These are phyloP conservation scores for Iberis amara DNA, from an alignment of 441 rosid species.

Conservation along the genomic window DNA sequence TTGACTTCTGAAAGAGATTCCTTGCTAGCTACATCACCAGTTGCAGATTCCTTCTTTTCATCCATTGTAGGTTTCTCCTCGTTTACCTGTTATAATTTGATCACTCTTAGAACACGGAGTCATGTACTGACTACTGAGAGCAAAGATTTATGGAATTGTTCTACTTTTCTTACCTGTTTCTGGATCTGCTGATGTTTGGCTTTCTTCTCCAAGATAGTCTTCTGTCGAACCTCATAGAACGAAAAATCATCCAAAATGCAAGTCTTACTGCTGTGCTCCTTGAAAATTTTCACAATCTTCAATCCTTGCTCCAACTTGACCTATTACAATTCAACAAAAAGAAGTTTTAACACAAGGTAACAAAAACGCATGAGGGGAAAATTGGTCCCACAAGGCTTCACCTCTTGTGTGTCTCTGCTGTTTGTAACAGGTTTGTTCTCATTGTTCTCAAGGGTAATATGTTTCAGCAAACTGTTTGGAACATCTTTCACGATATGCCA, in stretches of 20 bases:
- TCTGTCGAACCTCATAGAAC: conserved; percentile 66
- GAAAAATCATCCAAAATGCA: conserved; percentile 73
- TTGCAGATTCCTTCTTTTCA: conserved; percentile 41
- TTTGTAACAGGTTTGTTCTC: conserved; percentile 81
- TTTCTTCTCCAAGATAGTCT: conserved; percentile 59
- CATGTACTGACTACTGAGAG: too few relatives aligned
- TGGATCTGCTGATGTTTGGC: conserved; percentile 55
- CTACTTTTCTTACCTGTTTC: conserved; percentile 45
- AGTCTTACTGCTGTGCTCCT: conserved; percentile 53
- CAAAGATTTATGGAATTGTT: neutral
- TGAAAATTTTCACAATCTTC: conserved; percentile 61
- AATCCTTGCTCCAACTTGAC: conserved; percentile 60
- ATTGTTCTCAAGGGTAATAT: conserved; percentile 68
- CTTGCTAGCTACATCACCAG: conserved; percentile 23
- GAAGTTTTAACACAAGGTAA: neutral
- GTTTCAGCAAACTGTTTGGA: conserved; percentile 69
- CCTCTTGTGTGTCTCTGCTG: conserved; percentile 88
- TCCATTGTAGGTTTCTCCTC: conserved; percentile 40
- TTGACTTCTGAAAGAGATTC: conserved; percentile 31
- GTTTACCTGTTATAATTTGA: conserved; percentile 32
- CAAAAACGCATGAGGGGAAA: neutral
- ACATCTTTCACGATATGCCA: conserved; percentile 81
- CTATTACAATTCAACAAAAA: conserved; percentile 23
- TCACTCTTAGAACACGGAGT: neutral
- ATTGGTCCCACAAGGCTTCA: conserved; percentile 6